Base-by-base conservation (phyloP, 2,329 filamentous ascomycete genomes). In the Diaporthe helianthi region DNA sequence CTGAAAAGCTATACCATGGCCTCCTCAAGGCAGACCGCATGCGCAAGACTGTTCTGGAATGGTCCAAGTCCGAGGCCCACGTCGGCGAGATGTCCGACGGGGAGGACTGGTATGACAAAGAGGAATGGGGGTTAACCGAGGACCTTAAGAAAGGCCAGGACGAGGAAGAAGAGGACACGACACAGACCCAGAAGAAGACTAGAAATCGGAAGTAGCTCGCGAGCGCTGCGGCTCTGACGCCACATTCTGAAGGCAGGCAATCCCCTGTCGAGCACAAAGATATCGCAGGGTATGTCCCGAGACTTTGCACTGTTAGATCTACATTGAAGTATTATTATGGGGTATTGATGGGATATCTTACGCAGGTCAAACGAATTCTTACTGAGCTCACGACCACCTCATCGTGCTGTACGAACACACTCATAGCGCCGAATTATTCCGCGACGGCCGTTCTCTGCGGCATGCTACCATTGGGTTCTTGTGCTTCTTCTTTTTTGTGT, bases 61-160 rank as follows among this genome's bases (percentile, higher is more conserved):
- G 92, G 90, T 86, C 90, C 73, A 93, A 93, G 77, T 90, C 93
- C 1, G 93, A 95, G 80, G 92, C 86, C 26, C 93, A 95, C 75
- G 84, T 83, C 65, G 88, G 89, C 1, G 92, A 94, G 78, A 90
- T 96, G 90, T 94, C 91, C 63, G 93, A 97, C 77, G 92, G 92
- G 13, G 93, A 97, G 82, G 93, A 97, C 77, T 97, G 92, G 92
- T 94, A 94, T 76, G 93, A 97, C 79, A 88, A 87, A 76, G 90
- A 93, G 65, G 91, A 93, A 80, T 95, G 92, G 92, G 88, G 87
- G 0, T 78, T 96, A 60, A 86, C 88, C 10, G 90, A 92, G 71
- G 90, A 92, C 73, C 80, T 95, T 9, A 91, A 93, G 78, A 96
- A 96, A 81, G 93, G 93, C 0, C 90, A 92, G 75, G 92, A 94